phyloP scores from a whole-genome alignment of 441 rosid genomes.

The Adansonia grandidieri region DNA sequence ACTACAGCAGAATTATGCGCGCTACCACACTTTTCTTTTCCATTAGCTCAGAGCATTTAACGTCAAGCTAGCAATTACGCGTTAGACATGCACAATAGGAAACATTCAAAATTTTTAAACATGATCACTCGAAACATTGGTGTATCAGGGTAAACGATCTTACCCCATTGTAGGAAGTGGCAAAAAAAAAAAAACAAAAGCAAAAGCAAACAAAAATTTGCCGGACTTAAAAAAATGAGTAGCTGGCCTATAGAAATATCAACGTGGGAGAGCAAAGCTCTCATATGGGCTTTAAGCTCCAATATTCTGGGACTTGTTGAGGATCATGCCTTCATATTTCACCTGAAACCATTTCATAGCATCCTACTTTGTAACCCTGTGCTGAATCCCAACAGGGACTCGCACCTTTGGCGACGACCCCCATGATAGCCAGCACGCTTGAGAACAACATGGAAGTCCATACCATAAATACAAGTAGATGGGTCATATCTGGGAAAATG shows the following conservation, averaged over 20 bases:
- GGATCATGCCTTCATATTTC: constrained; percentile 93
- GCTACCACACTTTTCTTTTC: no score
- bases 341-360: constrained; percentile 35
- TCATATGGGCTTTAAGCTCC: constrained; percentile 22
- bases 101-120: no score
- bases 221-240: not conserved
- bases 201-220: not conserved
- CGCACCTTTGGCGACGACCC: constrained; percentile 83
- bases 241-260: not conserved
- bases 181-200: no score
- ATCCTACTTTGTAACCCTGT: constrained; percentile 92
- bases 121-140: no score
- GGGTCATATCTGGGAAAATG: constrained; percentile 69
- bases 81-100: no score
- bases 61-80: no score
- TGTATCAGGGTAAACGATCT: no score
- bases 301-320: constrained; percentile 81
- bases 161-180: no score
- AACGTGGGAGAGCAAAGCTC: constrained; percentile 16
- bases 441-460: constrained; percentile 88
- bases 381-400: constrained; percentile 86
- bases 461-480: constrained; percentile 90
- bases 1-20: no score
- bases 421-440: constrained; percentile 92
- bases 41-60: no score